phyloP scores from a whole-genome alignment of 305 asterid species.

The Solanum hybrid region DNA sequence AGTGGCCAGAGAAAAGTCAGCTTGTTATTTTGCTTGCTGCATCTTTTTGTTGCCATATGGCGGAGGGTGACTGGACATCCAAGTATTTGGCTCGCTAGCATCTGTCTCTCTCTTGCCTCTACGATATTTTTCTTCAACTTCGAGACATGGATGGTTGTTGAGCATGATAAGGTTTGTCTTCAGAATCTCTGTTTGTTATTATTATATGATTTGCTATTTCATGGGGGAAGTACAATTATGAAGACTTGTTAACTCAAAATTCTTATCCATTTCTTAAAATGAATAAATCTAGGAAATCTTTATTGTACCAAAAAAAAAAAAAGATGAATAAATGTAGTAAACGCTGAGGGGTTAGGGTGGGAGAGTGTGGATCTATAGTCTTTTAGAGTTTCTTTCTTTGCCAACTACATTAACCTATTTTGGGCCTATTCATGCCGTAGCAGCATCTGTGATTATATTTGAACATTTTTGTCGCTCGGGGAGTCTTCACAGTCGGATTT shows the following conservation, averaged over 20 bases:
- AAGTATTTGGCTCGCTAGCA: slow-evolving; percentile 45
- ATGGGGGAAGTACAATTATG: neutral
- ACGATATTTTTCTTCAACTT: slow-evolving; percentile 59
- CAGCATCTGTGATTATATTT: neutral
- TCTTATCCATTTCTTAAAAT: neutral
- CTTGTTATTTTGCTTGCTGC: slow-evolving; percentile 55
- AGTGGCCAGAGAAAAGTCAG: slow-evolving; percentile 73
- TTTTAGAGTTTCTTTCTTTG: neutral
- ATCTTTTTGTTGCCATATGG: slow-evolving; percentile 46
- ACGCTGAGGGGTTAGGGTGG: neutral
- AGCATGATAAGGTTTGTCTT: slow-evolving; percentile 63
- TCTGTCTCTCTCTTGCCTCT: slow-evolving; percentile 64
- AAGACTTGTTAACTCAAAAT: neutral
- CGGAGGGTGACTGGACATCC: slow-evolving; percentile 41
- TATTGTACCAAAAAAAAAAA: neutral
- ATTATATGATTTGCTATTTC: neutral
- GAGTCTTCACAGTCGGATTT: neutral
- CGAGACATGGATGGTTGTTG: slow-evolving; percentile 88
- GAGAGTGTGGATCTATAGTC: neutral
- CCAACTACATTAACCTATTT: neutral
- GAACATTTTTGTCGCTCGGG: neutral
- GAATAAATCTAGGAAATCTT: neutral
- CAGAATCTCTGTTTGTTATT: neutral
- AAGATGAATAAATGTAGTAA: neutral
- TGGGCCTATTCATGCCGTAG: neutral